Evolutionary conservation across 257 asterid species (phyloP), one percentile per base, ranked within the genome.

Genomic region (Penstemon barbatus): DNA sequence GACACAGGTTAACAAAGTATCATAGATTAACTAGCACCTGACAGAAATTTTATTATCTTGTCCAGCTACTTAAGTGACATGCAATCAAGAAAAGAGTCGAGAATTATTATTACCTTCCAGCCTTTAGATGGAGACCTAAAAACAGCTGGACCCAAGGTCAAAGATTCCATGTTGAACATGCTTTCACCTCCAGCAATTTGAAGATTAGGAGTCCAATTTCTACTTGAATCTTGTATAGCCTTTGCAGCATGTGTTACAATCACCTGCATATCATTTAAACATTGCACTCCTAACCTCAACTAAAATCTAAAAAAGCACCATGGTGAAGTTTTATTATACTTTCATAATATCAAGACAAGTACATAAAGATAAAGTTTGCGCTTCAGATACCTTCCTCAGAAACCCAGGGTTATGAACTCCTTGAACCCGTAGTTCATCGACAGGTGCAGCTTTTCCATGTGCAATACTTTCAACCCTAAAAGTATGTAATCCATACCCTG

Each of bases 381-480:
- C 6, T 50, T 40, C 4, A 4, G 50, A 12, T 65, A 88, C 96
- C 91, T 82, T 89, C 80, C 92, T 81, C 62, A 86, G 64, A 66
- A 53, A 69, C 43, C 76, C 80, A 65, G 90, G 91, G 66, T 85
- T 78, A 76, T 75, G 66, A 71, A 89, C 76, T 66, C 90, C 96
- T 66, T 86, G 87, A 75, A 86, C 72, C 78, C 54, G 95, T 36
- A 86, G 79, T 75, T 85, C 94, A 74, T 89, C 90, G 43, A 89
- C 87, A 52, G 96, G 86, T 15, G 96, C 91, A 52, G 83, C 89
- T 69, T 69, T 80, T 62, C 89, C 90, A 71, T 49, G 85, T 45
- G 88, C 87, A 68, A 83, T 77, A 74, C 90, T 83, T 82, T 83
- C 95, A 73, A 89, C 78, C 74, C 85, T 86, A 66, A 89, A 75